Conservation (phyloP, 192 early-diverging fungal genomes). For the Endogone sp. region DNA sequence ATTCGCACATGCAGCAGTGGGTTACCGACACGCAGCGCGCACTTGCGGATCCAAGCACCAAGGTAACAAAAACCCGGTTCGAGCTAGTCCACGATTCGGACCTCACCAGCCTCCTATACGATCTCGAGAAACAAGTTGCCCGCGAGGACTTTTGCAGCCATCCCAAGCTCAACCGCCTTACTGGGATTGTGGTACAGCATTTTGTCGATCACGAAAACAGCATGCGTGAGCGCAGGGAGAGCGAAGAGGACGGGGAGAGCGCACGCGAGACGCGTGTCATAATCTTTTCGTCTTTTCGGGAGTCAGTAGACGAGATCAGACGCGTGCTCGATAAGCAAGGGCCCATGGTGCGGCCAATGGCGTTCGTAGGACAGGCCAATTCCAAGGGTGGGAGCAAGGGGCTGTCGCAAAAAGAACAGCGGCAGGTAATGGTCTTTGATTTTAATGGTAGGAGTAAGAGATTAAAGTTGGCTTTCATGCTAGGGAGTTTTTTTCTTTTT, state of each 20-base stretch:
- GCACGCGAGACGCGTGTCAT: conserved; percentile 60
- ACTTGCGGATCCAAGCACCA: conserved; percentile 12
- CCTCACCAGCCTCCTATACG: conserved; percentile 34
- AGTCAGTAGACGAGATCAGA: conserved; percentile 83
- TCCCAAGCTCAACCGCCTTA: conserved; percentile 75
- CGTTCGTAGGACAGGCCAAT: conserved; percentile 80
- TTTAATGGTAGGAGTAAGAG: background rate
- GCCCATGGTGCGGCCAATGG: conserved; percentile 63
- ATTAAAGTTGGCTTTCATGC: no score
- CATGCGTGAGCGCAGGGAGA: background rate
- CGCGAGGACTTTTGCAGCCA: conserved; percentile 57
- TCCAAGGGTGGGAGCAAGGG: conserved; percentile 59
- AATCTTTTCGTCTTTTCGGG: conserved; percentile 81
- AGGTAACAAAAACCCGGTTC: conserved; percentile 17
- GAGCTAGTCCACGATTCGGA: conserved; percentile 32
- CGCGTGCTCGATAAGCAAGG: conserved; percentile 52
- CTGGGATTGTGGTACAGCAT: conserved; percentile 63
- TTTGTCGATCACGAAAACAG: conserved; percentile 47
- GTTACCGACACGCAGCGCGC: conserved; percentile 11
- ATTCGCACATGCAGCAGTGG: conserved; percentile 28
- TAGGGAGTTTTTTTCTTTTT: no score
- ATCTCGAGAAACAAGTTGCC: conserved; percentile 28
- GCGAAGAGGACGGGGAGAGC: background rate
- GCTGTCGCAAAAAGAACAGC: conserved; percentile 81
- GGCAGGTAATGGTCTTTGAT: conserved; percentile 44